Base-by-base conservation (phyloP, 805 yeast genomes). In the Zygotorulaspora chibaensis region DNA sequence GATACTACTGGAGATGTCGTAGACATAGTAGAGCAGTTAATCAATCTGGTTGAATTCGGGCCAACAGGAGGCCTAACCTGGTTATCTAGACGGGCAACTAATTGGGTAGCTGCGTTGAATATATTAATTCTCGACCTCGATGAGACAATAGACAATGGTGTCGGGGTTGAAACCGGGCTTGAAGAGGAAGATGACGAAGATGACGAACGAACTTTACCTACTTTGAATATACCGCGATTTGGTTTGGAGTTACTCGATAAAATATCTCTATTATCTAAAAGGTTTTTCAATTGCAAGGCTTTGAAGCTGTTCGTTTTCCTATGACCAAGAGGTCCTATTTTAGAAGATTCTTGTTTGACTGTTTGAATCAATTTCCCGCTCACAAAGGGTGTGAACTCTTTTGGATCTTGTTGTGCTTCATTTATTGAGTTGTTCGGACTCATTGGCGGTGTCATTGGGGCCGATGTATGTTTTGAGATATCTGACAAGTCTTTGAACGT, bases 291-390 rank as follows among this genome's bases (percentile, higher is more conserved):
- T 49, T 65, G 65, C 43, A 64, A 48, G 2, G 69, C 69, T 50
- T 65, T 66, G 43, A 65, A 66, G 40, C 68, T 63, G 45, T 65
- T 64, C 2, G 67, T 62, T 43, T 66, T 66, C 47, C 59, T 65
- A 45, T 66, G 70, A 20, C 55, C 43, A 20, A 40, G 34, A 11
- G 27, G 25, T 13, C 37, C n/a, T 13, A 27, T 12, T 15, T 35
- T 38, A 18, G 29, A 16, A 20, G 33, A 45, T 39, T 52, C 54
- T 37, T 45, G 45, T 43, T 58, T 63, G n/a, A 63, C 63, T 5
- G 57, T 45, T 50, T 63, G 61, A 16, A 66, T 58, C 42, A 66
- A 43, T 31, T 59, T 58, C 13, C 55, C 56, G 36, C 65, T 62
- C 17, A 62, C 43, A 15, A 58, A 47, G 3, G 65, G 59, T 33